These are phyloP conservation scores for Triglochin maritima DNA, from an alignment of 106 monocot genomes.

Conservation along the genomic window DNA sequence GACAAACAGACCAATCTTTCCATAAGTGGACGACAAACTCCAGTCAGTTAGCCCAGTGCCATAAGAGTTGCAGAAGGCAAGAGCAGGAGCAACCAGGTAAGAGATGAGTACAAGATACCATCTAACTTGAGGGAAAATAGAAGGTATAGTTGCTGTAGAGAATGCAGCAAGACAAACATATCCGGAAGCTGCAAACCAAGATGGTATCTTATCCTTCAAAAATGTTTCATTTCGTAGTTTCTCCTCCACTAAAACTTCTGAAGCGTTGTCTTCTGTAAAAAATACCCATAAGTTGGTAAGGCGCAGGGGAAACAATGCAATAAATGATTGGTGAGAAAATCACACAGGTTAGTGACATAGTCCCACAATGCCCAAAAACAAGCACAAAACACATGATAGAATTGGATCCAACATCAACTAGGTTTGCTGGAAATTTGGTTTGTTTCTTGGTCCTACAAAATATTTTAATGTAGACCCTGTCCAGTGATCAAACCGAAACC, in stretches of 20 bases:
- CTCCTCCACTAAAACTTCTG: slow-evolving; percentile 34
- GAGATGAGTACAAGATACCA: slow-evolving; percentile 61
- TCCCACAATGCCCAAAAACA: too few species aligned
- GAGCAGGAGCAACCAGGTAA: slow-evolving; percentile 61
- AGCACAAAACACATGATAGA: too few species aligned
- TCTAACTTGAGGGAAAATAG: slow-evolving; percentile 65
- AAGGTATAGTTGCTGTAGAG: slow-evolving; percentile 57
- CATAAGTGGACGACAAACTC: slow-evolving; percentile 71
- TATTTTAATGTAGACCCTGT: too few species aligned
- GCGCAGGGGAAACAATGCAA: neutral
- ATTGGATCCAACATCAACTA: too few species aligned
- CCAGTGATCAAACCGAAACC: too few species aligned
- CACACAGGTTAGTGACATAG: neutral
- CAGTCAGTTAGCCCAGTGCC: slow-evolving; percentile 83
- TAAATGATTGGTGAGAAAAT: neutral
- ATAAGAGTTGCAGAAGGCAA: slow-evolving; percentile 91
- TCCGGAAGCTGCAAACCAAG: slow-evolving; percentile 58
- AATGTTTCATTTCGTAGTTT: slow-evolving; percentile 37
- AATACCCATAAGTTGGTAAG: neutral
- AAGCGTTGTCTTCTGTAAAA: slow-evolving; percentile 23
- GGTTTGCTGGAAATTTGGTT: too few species aligned
- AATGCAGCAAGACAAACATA: slow-evolving; percentile 61
- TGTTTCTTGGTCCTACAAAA: too few species aligned
- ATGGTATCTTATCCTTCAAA: slow-evolving; percentile 53
- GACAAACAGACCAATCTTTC: slow-evolving; percentile 74